These are phyloP conservation scores for Saccharomycopsis guyanensis DNA, from an alignment of 805 yeast species.

Conservation along the genomic window DNA sequence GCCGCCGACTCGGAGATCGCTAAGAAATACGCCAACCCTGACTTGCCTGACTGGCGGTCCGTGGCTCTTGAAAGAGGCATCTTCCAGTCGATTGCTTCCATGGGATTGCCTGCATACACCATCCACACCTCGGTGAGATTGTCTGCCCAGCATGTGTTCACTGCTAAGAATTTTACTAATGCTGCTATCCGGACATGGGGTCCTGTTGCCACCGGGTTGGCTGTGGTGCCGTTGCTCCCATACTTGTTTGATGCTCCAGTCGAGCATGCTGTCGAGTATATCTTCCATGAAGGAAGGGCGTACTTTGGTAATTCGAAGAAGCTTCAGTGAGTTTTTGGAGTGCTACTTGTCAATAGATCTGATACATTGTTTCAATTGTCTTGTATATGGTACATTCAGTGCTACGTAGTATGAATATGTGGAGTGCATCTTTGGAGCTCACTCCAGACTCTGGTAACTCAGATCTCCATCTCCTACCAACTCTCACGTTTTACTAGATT, in stretches of 20 bases:
- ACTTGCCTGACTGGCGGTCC: slow-evolving; percentile 59
- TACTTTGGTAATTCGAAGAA: slow-evolving; percentile 1
- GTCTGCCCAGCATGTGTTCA: slow-evolving; percentile 46
- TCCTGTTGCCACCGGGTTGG: slow-evolving; percentile 72
- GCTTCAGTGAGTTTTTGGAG: background rate
- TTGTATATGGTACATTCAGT: too few relatives aligned
- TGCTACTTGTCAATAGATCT: too few relatives aligned
- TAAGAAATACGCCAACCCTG: slow-evolving; percentile 28
- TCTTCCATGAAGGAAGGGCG: slow-evolving; percentile 44
- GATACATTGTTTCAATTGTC: too few relatives aligned
- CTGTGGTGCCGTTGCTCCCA: slow-evolving; percentile 71
- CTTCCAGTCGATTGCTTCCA: slow-evolving; percentile 74
- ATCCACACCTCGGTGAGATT: slow-evolving; percentile 71
- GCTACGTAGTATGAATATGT: too few relatives aligned
- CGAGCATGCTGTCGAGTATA: slow-evolving; percentile 56
- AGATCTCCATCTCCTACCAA: too few relatives aligned
- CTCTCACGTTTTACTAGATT: too few relatives aligned
- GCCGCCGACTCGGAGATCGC: slow-evolving; percentile 32
- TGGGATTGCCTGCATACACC: slow-evolving; percentile 84
- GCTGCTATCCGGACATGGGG: slow-evolving; percentile 52
- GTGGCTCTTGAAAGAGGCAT: slow-evolving; percentile 64
- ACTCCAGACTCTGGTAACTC: too few relatives aligned
- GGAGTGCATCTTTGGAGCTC: too few relatives aligned
- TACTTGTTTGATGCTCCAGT: slow-evolving; percentile 78
- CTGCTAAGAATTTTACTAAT: slow-evolving; percentile 41